These are phyloP conservation scores for Lichenothelia convexa DNA, from an alignment of 495 filamentous ascomycete genomes.

Conservation along the genomic window DNA sequence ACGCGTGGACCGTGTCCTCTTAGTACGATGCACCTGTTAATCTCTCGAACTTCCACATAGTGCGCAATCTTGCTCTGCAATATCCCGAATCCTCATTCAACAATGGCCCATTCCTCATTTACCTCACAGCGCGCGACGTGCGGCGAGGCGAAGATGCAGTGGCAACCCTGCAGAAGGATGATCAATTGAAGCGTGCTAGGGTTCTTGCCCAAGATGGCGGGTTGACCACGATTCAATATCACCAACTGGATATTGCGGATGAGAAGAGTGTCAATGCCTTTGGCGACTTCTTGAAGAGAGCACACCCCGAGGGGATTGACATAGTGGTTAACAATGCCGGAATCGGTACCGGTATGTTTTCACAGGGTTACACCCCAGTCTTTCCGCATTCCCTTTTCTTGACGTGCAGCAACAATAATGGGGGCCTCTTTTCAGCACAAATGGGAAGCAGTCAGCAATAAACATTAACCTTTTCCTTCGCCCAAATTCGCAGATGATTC, in stretches of 20 bases:
- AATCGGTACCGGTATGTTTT: too few relatives aligned
- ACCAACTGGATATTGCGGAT: conserved; percentile 26
- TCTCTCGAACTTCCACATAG: conserved; percentile 8
- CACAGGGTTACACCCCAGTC: too few relatives aligned
- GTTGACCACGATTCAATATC: conserved; percentile 23
- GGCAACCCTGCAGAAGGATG: conserved; percentile 20
- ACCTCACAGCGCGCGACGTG: conserved; percentile 30
- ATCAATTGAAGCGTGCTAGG: conserved; percentile 23
- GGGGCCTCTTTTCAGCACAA: too few relatives aligned
- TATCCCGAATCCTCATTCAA: conserved; percentile 29
- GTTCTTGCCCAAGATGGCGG: conserved; percentile 26
- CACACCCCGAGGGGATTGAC: conserved; percentile 30
- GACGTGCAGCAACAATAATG: too few relatives aligned
- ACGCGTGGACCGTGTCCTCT: background rate
- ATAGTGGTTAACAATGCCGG: conserved; percentile 33
- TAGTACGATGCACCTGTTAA: background rate
- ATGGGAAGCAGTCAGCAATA: too few relatives aligned
- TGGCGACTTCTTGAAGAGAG: conserved; percentile 21
- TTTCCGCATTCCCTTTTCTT: too few relatives aligned
- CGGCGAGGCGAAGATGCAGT: conserved; percentile 25
- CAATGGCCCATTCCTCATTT: conserved; percentile 28
- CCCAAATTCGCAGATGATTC: too few relatives aligned
- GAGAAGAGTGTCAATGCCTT: conserved; percentile 24
- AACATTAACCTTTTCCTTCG: too few relatives aligned
- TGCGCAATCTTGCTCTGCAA: conserved; percentile 26